Evolutionary conservation across 2,329 filamentous ascomycete species (phyloP), one percentile per base, ranked within the genome.

Genomic region (Aotearoamyces nothofagi): DNA sequence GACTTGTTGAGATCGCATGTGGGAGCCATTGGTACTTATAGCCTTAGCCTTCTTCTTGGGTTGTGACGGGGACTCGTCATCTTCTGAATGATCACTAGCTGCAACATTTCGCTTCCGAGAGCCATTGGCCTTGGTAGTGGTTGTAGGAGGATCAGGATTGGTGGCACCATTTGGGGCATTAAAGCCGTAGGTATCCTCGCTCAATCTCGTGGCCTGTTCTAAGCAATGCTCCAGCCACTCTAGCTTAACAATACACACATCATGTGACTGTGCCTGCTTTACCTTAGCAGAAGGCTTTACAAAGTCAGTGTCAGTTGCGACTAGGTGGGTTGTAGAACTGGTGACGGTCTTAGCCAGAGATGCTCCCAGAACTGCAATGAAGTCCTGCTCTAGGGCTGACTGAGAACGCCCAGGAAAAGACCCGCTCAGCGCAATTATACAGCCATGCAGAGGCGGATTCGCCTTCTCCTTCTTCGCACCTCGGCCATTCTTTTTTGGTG

Each of bases 151-250:
- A n/a, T n/a, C n/a, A n/a, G n/a, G n/a, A n/a, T n/a, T 25, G 5
- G 33, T 13, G 5, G 20, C n/a, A 5, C 29, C 26, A 4, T 37
- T 30, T 19, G 32, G 23, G 20, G 38, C 20, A 24, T 27, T 34
- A 16, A 50, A 36, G n/a, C 28, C 24, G 30, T 51, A 55, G 13
- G 26, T 28, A 13, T 32, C 38, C 39, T 57, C 58, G 3, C 42
- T 28, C 29, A 60, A 42, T 17, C 52, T 57, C 8, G 52, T 45
- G 25, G 54, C 55, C 10, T 52, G 47, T 9, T 52, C 36, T 20
- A 64, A 52, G 13, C 61, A 71, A n/a, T 72, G 61, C 2, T 65
- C 37, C n/a, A 74, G 52, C 78, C 78, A 83, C 9, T 65, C 52
- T 0, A 74, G 47, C 7, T 51, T 57, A 15, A 82, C 61, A 25